A percentile compares a stretch with the other conserved stretches of the same genome.
Conservation (phyloP, 495 filamentous ascomycete genomes). For the Oidiodendron maius region DNA sequence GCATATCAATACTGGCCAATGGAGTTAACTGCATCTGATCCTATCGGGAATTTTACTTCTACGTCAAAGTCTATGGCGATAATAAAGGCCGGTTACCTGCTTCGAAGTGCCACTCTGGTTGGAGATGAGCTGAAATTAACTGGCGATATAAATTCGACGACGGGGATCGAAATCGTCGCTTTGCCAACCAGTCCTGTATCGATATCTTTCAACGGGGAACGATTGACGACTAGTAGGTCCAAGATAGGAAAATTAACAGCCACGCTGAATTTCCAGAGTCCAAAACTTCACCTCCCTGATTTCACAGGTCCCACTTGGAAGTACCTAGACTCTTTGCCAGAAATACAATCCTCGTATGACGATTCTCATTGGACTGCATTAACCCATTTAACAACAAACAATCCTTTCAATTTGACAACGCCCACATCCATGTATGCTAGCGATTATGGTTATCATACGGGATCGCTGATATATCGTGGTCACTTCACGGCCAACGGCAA, state of each 20-base stretch:
- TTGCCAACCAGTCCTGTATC: constrained; percentile 39
- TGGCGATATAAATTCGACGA: constrained; percentile 65
- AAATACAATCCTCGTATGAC: constrained; percentile 53
- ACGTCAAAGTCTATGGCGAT: constrained; percentile 46
- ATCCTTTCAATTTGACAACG: constrained; percentile 48
- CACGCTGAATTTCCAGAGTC: constrained; percentile 41
- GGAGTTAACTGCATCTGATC: constrained; percentile 26
- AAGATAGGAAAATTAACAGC: constrained; percentile 42
- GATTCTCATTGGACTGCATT: constrained; percentile 59
- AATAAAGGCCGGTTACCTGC: constrained; percentile 64
- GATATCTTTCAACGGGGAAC: constrained; percentile 54
- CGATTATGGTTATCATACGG: constrained; percentile 70
- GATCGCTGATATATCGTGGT: constrained; percentile 61
- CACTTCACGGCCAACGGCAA: constrained; percentile 60
- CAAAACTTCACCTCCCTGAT: constrained; percentile 43
- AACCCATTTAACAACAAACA: constrained; percentile 42
- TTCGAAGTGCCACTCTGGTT: constrained; percentile 50
- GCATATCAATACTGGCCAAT: constrained; percentile 70
- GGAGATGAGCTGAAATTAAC: constrained; percentile 47
- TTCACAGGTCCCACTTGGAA: constrained; percentile 56
- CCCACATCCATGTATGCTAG: constrained; percentile 56
- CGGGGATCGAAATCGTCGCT: constrained; percentile 52
- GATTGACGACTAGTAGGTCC: constrained; percentile 30
- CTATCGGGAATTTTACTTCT: constrained; percentile 24
- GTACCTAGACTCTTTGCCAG: constrained; percentile 61